phyloP scores from a whole-genome alignment of 495 filamentous ascomycete species.

The Talaromyces adpressus region DNA sequence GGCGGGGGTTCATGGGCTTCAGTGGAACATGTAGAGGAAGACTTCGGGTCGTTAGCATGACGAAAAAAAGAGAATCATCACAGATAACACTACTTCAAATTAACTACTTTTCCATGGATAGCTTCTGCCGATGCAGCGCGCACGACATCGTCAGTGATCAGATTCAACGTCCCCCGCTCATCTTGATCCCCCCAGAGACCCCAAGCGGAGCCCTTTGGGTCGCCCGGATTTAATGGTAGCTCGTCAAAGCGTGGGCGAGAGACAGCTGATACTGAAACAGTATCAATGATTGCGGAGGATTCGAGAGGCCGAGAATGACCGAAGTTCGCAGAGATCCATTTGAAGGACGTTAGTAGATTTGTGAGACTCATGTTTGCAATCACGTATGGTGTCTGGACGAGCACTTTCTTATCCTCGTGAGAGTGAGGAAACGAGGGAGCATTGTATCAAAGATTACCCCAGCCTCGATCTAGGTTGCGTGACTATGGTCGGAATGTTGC shows the following conservation, averaged over 20 bases:
- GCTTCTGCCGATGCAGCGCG: constrained; percentile 37
- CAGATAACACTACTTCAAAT: constrained; percentile 13
- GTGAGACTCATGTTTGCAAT: too few species aligned
- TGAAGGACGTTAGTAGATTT: too few species aligned
- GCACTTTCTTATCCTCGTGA: too few species aligned
- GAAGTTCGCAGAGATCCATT: too few species aligned
- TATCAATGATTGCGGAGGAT: too few species aligned
- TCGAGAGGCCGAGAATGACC: too few species aligned
- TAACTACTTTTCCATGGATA: constrained; percentile 23
- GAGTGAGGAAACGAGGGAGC: too few species aligned
- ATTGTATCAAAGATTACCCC: too few species aligned
- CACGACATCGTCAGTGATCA: constrained; percentile 29
- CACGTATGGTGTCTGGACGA: too few species aligned
- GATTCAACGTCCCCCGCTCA: constrained; percentile 39
- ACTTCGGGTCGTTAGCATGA: background rate
- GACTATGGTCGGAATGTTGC: too few species aligned
- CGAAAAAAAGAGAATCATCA: background rate
- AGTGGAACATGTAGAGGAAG: constrained; percentile 11
- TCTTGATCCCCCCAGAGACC: constrained; percentile 40
- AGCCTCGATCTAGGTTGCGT: too few species aligned
- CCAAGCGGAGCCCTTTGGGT: constrained; percentile 40
- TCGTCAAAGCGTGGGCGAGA: constrained; percentile 26
- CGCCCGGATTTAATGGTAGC: constrained; percentile 29
- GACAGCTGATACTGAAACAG: too few species aligned
- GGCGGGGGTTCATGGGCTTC: constrained; percentile 12